phyloP scores from a whole-genome alignment of 2,329 filamentous ascomycete species.

The Calycina marina region DNA sequence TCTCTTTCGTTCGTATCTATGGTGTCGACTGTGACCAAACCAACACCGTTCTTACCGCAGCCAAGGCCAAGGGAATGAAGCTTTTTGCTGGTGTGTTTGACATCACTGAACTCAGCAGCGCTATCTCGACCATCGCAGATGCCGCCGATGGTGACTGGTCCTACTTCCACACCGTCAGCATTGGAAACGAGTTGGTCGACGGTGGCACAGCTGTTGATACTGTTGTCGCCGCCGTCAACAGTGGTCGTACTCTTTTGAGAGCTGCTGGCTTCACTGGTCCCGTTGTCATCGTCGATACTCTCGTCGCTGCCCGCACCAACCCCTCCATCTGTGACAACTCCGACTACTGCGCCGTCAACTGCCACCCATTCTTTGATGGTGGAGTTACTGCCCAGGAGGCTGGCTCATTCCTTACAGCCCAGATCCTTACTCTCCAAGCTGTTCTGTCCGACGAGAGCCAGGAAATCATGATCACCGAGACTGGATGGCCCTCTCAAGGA shows the following conservation, averaged over 20 bases:
- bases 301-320: slow-evolving; percentile 49
- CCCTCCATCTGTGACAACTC: slow-evolving; percentile 56
- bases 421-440: slow-evolving; percentile 31
- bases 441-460: slow-evolving; percentile 33
- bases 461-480: slow-evolving; percentile 62
- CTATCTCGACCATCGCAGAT: slow-evolving; percentile 45
- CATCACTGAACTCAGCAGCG: slow-evolving; percentile 36
- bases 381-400: slow-evolving; percentile 43
- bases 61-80: slow-evolving; percentile 48
- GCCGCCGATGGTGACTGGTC: slow-evolving; percentile 51
- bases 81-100: slow-evolving; percentile 65
- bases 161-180: slow-evolving; percentile 52
- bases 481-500: slow-evolving; percentile 69
- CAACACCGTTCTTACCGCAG: slow-evolving; percentile 43
- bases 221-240: slow-evolving; percentile 42
- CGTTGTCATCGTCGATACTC: slow-evolving; percentile 71
- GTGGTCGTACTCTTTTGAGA: slow-evolving; percentile 42
- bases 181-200: slow-evolving; percentile 75
- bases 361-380: slow-evolving; percentile 71
- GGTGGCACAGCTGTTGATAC: slow-evolving; percentile 35
- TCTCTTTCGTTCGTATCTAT: slow-evolving; percentile 59
- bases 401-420: slow-evolving; percentile 49
- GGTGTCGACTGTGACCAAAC: slow-evolving; percentile 69
- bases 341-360: slow-evolving; percentile 70
- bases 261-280: slow-evolving; percentile 53